Evolutionary conservation across 1,284 basidiomycete genomes (phyloP), one percentile per base, ranked within the genome.

Genomic region (Cutaneotrichosporon sp.): DNA sequence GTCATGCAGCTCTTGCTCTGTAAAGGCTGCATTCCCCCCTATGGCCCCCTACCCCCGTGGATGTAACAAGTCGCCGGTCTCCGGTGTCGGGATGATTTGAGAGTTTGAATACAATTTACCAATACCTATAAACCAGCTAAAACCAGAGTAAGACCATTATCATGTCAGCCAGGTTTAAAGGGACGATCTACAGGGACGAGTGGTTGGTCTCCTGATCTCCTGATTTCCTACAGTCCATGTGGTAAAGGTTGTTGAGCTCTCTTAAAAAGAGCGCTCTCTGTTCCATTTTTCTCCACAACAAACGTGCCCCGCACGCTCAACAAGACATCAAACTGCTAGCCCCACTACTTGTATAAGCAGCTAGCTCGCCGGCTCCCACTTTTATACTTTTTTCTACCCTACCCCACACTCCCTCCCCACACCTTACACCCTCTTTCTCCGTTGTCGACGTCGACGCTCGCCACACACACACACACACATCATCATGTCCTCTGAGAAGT

Each of bases 341-440:
- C 42, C 18, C 16, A 18, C 16, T n/a, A 16, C 42, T 18, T 46
- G 42, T 46, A 46, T 46, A 46, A 46, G 42, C 42, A 18, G 18
- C 42, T 18, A 46, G 42, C 42, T 46, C 18, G 42, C 18, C 18
- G 18, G 18, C 16, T 46, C 18, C 18, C 42, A 46, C 18, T 46
- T 46, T 46, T 46, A 2, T 46, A 26, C 2, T 26, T 26, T 26
- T 26, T 26, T 26, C 26, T 26, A 26, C 26, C 26, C 26, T 26
- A 46, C 42, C 42, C 42, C 42, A 46, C 42, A 46, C 42, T 46
- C 42, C 42, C 42, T 46, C 51, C 14, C 31, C 51, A 30, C 31
- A 21, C 38, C 40, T 38, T 38, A 22, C 36, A 9, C 32, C 26
- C 55, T 34, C 52, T 5, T 53, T 34, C 52, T n/a, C 42, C 42